Base-by-base conservation (phyloP, 495 filamentous ascomycete genomes). In the Pyrenopolyporus hunteri region DNA sequence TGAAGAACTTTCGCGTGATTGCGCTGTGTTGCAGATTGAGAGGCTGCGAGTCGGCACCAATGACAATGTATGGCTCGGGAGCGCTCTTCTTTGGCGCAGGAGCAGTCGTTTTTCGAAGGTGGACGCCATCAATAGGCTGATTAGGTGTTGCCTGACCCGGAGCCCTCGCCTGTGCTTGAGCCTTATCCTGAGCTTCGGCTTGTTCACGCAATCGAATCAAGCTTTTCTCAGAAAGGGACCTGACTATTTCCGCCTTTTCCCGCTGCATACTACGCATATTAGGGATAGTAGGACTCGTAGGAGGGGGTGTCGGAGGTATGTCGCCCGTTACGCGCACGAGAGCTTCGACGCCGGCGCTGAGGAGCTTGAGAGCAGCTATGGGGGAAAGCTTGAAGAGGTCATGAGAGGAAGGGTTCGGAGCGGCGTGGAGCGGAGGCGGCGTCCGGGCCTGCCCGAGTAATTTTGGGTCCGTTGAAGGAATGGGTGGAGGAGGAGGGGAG, bases 1-100 rank as follows among this genome's bases (percentile, higher is more conserved):
- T 93, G 73, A 93, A 93, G 75, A 98, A 98, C 55, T 94, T 92
- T 23, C 91, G 85, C 8, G 89, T 89, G 45, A 98, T 87, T 51
- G 92, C 87, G 51, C 83, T 84, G 63, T 91, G 87, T 71, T 97
- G 92, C 16, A 86, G 72, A 49, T 82, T 80, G 31, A 85, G 74
- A 2, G 84, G 84, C 57, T 89, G 81, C 25, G 85, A 84, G 57
- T 86, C 78, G 14, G 84, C 80, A 17, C 82, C 83, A 31, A 87
- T 79, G 31, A 87, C 68, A 44, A 83, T 76, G 59, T 83, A 81
- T 4, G 80, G 80, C 40, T 74, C 69, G 13, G 74, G 72, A 4
- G 64, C 64, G 8, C 20, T 35, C 13, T 57, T 51, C 10, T 48
- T 25, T 17, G 61, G 62, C 28, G 66, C 53, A 1, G 64, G 57